These are phyloP conservation scores for Chimonanthus salicifolius DNA, from an alignment of 164 flowering plant species.

Conservation along the genomic window DNA sequence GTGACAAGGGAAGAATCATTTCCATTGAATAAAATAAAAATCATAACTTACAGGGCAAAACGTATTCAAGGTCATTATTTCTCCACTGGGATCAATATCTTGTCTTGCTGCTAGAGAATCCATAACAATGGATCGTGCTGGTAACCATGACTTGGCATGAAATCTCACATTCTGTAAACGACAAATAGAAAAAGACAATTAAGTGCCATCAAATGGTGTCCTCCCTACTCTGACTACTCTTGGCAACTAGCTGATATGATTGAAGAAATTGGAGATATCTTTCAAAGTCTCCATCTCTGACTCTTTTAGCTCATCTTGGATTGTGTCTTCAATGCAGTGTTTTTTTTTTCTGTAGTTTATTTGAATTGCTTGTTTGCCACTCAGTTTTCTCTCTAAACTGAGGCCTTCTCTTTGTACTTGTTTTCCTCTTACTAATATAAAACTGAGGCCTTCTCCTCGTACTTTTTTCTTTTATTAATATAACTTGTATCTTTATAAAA, in stretches of 20 bases:
- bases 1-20: background rate
- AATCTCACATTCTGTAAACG: constrained; percentile 46
- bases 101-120: constrained; percentile 55
- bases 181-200: background rate
- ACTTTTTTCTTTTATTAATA: too few relatives aligned
- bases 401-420: too few relatives aligned
- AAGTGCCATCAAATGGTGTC: background rate
- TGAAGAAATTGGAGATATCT: too few relatives aligned
- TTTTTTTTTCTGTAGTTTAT: too few relatives aligned
- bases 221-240: background rate
- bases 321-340: too few relatives aligned
- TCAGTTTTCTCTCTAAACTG: too few relatives aligned
- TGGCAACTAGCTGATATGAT: too few relatives aligned
- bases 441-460: too few relatives aligned
- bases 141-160: constrained; percentile 83
- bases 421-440: too few relatives aligned
- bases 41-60: constrained; percentile 87
- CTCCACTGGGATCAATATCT: constrained; percentile 79
- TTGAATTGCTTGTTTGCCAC: too few relatives aligned
- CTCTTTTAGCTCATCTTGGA: background rate
- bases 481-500: too few relatives aligned
- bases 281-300: background rate
- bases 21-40: background rate
- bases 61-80: constrained; percentile 56
- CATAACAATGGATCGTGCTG: constrained; percentile 77